phyloP scores from a whole-genome alignment of 768 basidiomycete species.

The Phaeotremella fagi region DNA sequence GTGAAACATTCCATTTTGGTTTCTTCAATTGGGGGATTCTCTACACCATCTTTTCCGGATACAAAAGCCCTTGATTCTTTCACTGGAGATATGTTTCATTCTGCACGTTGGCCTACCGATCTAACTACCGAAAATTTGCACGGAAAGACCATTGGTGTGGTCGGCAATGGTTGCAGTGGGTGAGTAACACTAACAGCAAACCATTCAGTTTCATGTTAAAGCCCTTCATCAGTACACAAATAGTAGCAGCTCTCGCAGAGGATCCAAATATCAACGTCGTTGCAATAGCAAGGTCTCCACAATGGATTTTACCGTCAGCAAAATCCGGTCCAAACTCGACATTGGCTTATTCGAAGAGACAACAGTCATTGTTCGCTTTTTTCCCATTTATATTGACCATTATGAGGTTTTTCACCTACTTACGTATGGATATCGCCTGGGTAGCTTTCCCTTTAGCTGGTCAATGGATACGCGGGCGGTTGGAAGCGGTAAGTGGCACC shows the following conservation, averaged over 20 bases:
- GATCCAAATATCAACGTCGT: slow-evolving; percentile 18
- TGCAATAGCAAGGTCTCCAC: slow-evolving; percentile 15
- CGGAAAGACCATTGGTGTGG: slow-evolving; percentile 18
- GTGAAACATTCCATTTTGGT: slow-evolving; percentile 6
- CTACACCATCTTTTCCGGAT: slow-evolving; percentile 13
- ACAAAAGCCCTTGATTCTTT: slow-evolving; percentile 21
- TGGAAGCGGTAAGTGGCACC: slow-evolving; percentile 12
- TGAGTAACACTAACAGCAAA: background rate
- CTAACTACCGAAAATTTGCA: slow-evolving; percentile 6
- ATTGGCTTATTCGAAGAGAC: background rate
- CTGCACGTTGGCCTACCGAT: slow-evolving; percentile 15
- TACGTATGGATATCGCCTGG: slow-evolving; percentile 9
- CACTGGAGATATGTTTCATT: slow-evolving; percentile 17
- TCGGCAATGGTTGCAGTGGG: slow-evolving; percentile 30
- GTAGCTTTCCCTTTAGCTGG: slow-evolving; percentile 6
- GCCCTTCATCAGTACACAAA: slow-evolving; percentile 7
- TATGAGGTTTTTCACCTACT: slow-evolving; percentile 10
- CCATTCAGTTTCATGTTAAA: background rate
- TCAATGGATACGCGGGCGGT: slow-evolving; percentile 9
- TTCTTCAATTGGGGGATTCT: slow-evolving; percentile 22
- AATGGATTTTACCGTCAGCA: slow-evolving; percentile 20
- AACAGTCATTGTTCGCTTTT: background rate
- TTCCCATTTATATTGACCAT: slow-evolving; percentile 3
- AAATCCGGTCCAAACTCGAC: background rate
- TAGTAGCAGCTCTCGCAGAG: slow-evolving; percentile 14